Percentiles rank a stretch among this genome's conserved stretches.
These are phyloP conservation scores for Gaeumannomyces sp. DNA, from an alignment of 2,329 filamentous ascomycete genomes.

Conservation along the genomic window DNA sequence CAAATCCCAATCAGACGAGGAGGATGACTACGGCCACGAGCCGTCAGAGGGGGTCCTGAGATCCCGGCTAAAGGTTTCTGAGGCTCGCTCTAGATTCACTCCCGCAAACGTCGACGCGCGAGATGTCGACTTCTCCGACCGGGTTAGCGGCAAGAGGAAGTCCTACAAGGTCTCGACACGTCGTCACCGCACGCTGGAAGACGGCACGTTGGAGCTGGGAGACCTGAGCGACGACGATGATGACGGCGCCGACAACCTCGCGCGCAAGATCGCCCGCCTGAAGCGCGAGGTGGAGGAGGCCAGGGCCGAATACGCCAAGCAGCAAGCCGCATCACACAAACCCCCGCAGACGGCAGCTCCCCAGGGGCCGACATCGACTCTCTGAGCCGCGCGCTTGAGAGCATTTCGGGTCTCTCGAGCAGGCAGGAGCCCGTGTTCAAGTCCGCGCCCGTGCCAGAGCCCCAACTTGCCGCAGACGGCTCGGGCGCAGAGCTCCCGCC, in stretches of 20 bases:
- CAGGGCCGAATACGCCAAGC: constrained; percentile 55
- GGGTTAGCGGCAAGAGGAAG: constrained; percentile 73
- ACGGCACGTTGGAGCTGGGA: constrained; percentile 61
- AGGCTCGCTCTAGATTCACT: constrained; percentile 75
- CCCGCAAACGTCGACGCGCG: constrained; percentile 69
- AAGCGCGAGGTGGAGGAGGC: constrained; percentile 76
- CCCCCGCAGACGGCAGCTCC: neutral
- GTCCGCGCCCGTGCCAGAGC: constrained; percentile 11
- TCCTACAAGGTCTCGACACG: constrained; percentile 74
- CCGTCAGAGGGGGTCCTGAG: constrained; percentile 66
- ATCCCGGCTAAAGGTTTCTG: constrained; percentile 66
- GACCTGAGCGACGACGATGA: constrained; percentile 72
- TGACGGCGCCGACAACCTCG: constrained; percentile 65
- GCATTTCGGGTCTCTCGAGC: constrained; percentile 41
- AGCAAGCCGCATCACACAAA: constrained; percentile 45
- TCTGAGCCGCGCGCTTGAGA: constrained; percentile 66
- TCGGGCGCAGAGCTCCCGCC: neutral
- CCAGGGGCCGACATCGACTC: constrained; percentile 41
- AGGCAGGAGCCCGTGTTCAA: constrained; percentile 5
- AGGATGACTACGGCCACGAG: constrained; percentile 51
- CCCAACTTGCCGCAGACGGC: constrained; percentile 10
- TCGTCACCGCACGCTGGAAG: constrained; percentile 54
- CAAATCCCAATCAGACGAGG: constrained; percentile 55
- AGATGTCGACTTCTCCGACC: constrained; percentile 83
- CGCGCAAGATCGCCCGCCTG: constrained; percentile 73